These are phyloP conservation scores for Tuber calosporum DNA, from an alignment of 495 filamentous ascomycete genomes.

Conservation along the genomic window DNA sequence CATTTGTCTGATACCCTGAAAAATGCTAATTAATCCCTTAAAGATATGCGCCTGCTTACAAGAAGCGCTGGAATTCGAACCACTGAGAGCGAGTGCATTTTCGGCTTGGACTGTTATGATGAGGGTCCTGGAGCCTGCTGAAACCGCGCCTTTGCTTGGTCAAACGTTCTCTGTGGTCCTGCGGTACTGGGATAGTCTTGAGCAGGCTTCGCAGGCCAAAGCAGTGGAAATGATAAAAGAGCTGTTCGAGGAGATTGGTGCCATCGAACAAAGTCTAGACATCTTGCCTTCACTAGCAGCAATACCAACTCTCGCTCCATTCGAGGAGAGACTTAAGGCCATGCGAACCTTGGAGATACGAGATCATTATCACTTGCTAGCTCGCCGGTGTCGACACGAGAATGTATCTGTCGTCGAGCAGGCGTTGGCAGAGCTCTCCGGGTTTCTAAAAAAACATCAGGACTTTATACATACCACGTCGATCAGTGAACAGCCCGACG, in stretches of 20 bases:
- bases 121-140: constrained; percentile 62
- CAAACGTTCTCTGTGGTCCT: constrained; percentile 81
- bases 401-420: constrained; percentile 74
- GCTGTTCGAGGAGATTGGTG: constrained; percentile 54
- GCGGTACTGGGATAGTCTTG: constrained; percentile 67
- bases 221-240: constrained; percentile 56
- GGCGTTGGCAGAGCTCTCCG: constrained; percentile 66
- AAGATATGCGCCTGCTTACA: constrained; percentile 83
- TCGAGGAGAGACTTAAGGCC: constrained; percentile 56
- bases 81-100: constrained; percentile 69
- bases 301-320: constrained; percentile 60
- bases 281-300: constrained; percentile 69
- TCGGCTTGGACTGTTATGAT: constrained; percentile 77
- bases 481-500: constrained; percentile 75
- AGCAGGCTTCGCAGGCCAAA: constrained; percentile 51
- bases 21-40: constrained; percentile 7
- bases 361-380: constrained; percentile 61
- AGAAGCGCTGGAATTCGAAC: constrained; percentile 65
- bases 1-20: constrained; percentile 13
- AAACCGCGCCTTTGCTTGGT: constrained; percentile 70
- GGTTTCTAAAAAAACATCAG: constrained; percentile 66
- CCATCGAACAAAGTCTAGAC: constrained; percentile 58
- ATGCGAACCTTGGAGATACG: constrained; percentile 58
- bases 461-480: constrained; percentile 73
- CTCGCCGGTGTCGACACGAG: constrained; percentile 67